Conservation (phyloP, 2,329 filamentous ascomycete genomes). For the Ophiocordyceps sinensis region DNA sequence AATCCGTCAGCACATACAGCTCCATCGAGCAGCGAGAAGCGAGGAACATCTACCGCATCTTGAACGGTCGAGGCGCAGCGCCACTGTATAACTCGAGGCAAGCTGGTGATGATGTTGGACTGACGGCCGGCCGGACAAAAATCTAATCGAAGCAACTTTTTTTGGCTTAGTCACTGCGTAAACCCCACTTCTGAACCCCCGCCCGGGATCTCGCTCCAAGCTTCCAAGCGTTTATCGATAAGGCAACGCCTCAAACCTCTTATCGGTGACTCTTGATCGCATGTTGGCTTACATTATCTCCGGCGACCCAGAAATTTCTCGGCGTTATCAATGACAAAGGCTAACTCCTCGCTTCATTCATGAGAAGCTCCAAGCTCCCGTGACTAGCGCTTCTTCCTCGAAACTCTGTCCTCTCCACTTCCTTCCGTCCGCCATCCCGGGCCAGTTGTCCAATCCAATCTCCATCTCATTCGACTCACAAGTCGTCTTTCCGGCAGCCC, state of each 20-base stretch:
- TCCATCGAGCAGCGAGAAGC: neutral
- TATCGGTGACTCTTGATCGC: neutral
- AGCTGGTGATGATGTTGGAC: neutral
- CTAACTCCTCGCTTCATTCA: neutral
- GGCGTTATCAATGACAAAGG: neutral
- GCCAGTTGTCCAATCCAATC: no score
- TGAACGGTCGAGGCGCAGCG: neutral
- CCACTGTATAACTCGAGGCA: neutral
- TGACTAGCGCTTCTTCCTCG: neutral
- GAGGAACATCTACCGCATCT: constrained; percentile 2
- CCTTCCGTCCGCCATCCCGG: neutral
- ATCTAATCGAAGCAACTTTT: constrained; percentile 2
- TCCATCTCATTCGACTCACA: neutral
- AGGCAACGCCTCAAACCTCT: no score
- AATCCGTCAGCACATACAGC: neutral
- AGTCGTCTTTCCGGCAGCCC: neutral
- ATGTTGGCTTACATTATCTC: constrained; percentile 1
- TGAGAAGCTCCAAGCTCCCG: neutral
- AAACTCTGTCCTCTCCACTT: neutral
- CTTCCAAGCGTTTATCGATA: neutral
- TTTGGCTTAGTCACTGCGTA: constrained; percentile 2
- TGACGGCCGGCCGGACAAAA: neutral
- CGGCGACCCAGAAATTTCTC: neutral
- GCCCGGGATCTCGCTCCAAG: neutral
- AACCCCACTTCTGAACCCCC: neutral